Percentiles rank a stretch among this genome's conserved stretches.
These are phyloP conservation scores for Cutaneotrichosporon dermatis DNA, from an alignment of 1,284 basidiomycete species.

Conservation along the genomic window DNA sequence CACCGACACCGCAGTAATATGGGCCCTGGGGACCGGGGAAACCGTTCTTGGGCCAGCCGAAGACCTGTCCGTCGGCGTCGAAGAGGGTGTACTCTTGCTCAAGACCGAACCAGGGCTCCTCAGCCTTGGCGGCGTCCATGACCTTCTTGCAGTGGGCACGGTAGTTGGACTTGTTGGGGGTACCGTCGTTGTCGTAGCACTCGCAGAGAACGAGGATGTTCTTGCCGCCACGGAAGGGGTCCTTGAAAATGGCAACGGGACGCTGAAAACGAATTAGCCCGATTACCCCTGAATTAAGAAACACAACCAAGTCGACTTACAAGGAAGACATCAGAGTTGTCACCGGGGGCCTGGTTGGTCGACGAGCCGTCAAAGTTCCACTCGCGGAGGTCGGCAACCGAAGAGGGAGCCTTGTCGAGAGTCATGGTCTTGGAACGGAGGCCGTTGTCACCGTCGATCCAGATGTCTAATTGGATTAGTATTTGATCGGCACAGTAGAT, in stretches of 20 bases:
- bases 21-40: constrained; percentile 99
- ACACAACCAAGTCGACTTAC: constrained; percentile 25
- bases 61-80: constrained; percentile 84
- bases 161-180: constrained; percentile 95
- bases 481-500: too few species aligned
- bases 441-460: constrained; percentile 89
- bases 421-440: constrained; percentile 86
- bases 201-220: constrained; percentile 96
- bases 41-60: constrained; percentile 96
- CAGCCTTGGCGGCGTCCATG: constrained; percentile 81
- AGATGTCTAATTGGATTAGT: constrained; percentile 64
- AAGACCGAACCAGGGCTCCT: constrained; percentile 92
- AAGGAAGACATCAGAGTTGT: constrained; percentile 96
- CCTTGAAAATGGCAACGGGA: constrained; percentile 95
- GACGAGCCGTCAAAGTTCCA: constrained; percentile 99
- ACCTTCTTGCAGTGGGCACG: constrained; percentile 84
- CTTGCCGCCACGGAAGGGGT: constrained; percentile 97
- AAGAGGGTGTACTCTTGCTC: constrained; percentile 99
- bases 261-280: constrained; percentile 50
- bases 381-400: constrained; percentile 58
- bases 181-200: constrained; percentile 98
- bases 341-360: constrained; percentile 90
- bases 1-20: constrained; percentile 99
- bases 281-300: too few species aligned
- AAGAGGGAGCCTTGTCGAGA: constrained; percentile 39